phyloP scores from a whole-genome alignment of 768 basidiomycete species.

The Myochromella boudieri region DNA sequence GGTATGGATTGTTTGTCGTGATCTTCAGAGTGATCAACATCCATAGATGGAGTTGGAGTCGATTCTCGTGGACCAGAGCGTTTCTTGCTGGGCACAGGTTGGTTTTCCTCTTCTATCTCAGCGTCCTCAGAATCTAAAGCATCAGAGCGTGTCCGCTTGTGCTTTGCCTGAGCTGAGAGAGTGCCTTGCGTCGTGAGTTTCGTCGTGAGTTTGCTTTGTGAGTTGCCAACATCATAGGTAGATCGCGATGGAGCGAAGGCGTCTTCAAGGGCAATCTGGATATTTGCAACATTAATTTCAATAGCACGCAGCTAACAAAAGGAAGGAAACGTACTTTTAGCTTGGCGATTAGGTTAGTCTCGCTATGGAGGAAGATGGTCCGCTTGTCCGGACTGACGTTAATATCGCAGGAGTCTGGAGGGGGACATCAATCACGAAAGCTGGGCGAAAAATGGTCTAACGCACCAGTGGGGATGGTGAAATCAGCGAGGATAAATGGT shows the following conservation, averaged over 20 bases:
- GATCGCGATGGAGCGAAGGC: conserved; percentile 70
- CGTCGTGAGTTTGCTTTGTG: conserved; percentile 23
- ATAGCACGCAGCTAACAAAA: too few relatives aligned
- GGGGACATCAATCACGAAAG: neutral
- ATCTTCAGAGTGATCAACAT: too few relatives aligned
- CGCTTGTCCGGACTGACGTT: conserved; percentile 97
- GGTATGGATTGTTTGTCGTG: neutral
- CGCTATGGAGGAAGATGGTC: conserved; percentile 90
- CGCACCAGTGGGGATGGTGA: conserved; percentile 77
- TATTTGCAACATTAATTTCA: neutral
- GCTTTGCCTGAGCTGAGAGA: neutral
- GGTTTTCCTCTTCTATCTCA: neutral
- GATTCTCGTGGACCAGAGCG: neutral
- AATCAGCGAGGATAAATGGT: conserved; percentile 83
- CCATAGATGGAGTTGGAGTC: neutral
- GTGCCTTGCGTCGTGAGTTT: neutral
- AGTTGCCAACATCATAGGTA: conserved; percentile 56
- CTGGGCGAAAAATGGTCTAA: conserved; percentile 3
- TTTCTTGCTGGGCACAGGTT: conserved; percentile 4
- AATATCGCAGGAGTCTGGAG: conserved; percentile 77
- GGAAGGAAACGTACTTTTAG: conserved; percentile 58
- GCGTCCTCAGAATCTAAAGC: neutral
- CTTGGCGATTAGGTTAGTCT: conserved; percentile 72
- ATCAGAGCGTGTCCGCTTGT: conserved; percentile 10
- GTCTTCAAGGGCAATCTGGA: conserved; percentile 64